Base-by-base conservation (phyloP, 1,284 basidiomycete species). In the Tilletia walkeri region DNA sequence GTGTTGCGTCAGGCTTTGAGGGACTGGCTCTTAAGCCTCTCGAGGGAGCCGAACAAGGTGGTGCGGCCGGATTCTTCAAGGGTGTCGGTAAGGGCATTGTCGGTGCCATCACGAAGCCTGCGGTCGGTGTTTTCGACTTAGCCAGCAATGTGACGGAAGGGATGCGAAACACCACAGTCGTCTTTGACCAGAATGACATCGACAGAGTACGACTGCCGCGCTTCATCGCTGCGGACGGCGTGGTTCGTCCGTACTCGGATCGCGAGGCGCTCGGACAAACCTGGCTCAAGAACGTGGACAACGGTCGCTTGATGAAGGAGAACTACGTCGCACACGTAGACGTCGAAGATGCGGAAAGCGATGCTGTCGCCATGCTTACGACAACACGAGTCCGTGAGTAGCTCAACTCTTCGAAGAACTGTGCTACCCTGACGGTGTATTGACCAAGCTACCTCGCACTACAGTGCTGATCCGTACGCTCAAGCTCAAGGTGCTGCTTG, bases 131-230 rank as follows among this genome's bases (percentile, higher is more conserved):
- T 1, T 95, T 99, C 81, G 96, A 99, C 85, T 88, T 99, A 59
- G 92, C 95, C 3, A 91, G 94, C 39, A 98, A 95, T 79, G 90
- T 98, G 36, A 91, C 92, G n/a, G 95, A 97, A 87, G 95, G 94
- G 87, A 80, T 74, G 76, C 89, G 96, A 53, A 99, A 99, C 82
- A 99, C 96, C 0, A 99, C 96, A 0, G 98, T 94, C 2, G 95
- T 98, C 1, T 99, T 99, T 76, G 96, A 99, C 82, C 92, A 90
- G 75, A 91, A 92, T 63, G 91, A 92, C 67, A 89, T 95, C 69
- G 95, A 98, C 80, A 90, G 95, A 20, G 89, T 92, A 34, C 88
- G 96, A 77, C 85, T 94, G 88, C 95, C 96, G 38, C 89, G 96
- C 67, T 91, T 92, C 77, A 89, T 94, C 59, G 90, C 94, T 2